Conservation (phyloP, 225 moss, liverwort and hornwort genomes). For the Bryoerythrophyllum caledonicum region DNA sequence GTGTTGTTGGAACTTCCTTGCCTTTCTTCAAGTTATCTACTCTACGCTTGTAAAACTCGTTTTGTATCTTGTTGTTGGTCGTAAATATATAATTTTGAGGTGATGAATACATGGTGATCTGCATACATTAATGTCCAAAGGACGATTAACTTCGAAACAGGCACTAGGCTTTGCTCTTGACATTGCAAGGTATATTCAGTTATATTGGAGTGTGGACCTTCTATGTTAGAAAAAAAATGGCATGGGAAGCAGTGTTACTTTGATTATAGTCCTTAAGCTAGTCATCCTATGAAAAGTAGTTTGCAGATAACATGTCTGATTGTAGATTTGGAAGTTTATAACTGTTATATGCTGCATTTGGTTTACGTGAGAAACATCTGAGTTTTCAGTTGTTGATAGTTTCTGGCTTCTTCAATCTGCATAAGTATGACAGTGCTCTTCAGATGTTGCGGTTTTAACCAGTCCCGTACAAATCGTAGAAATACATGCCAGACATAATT, state of each 20-base stretch:
- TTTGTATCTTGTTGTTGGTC: conserved; percentile 4
- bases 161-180: conserved; percentile 57
- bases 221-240: conserved; percentile 1
- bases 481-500: neutral
- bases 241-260: neutral
- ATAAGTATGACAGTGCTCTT: neutral
- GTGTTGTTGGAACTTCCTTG: conserved; percentile 13
- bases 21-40: neutral
- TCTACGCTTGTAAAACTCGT: neutral
- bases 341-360: neutral
- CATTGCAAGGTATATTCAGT: conserved; percentile 54
- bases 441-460: neutral
- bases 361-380: neutral
- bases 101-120: conserved; percentile 55
- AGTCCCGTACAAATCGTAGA: neutral
- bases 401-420: conserved; percentile 11
- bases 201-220: neutral
- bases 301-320: neutral
- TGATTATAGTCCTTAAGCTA: neutral
- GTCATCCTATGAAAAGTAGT: neutral
- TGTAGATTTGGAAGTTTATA: neutral
- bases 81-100: neutral
- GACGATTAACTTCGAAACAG: conserved; percentile 37
- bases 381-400: conserved; percentile 6
- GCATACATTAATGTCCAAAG: conserved; percentile 41